phyloP scores from a whole-genome alignment of 768 basidiomycete species.

The Termitomyces sp. region DNA sequence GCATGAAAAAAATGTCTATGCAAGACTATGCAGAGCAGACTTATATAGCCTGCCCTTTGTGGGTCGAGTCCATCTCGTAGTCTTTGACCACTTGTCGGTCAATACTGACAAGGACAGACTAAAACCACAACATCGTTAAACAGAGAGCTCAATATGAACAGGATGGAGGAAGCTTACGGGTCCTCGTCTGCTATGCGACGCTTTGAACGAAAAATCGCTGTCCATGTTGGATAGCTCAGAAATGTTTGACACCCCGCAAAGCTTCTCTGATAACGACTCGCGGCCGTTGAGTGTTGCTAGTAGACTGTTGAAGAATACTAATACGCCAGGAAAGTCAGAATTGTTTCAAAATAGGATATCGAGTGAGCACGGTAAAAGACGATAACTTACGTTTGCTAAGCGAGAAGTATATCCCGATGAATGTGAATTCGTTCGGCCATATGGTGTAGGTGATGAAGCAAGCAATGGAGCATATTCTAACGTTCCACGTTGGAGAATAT shows the following conservation, averaged over 20 bases:
- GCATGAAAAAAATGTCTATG: background rate
- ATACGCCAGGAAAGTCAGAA: background rate
- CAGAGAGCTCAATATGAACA: background rate
- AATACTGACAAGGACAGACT: constrained; percentile 16
- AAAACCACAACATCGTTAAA: background rate
- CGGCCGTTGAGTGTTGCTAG: constrained; percentile 28
- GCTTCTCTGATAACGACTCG: constrained; percentile 18
- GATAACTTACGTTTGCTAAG: constrained; percentile 13
- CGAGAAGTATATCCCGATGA: constrained; percentile 4
- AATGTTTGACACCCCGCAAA: constrained; percentile 15
- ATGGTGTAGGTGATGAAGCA: constrained; percentile 7
- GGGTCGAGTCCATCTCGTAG: constrained; percentile 2
- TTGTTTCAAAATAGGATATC: background rate
- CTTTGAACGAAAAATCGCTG: background rate
- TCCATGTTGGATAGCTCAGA: constrained; percentile 5
- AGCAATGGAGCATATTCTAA: background rate
- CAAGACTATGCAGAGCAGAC: background rate
- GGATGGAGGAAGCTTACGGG: background rate
- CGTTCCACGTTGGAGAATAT: constrained; percentile 39
- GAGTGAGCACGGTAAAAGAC: constrained; percentile 28
- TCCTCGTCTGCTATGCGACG: background rate
- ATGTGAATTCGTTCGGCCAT: constrained; percentile 2
- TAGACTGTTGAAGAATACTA: constrained; percentile 31
- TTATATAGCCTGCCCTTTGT: constrained; percentile 1
- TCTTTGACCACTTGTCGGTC: constrained; percentile 9